A percentile compares a stretch with the other conserved stretches of the same genome.
phyloP scores from a whole-genome alignment of 495 filamentous ascomycete species.

The Aspergillus funiculosus region DNA sequence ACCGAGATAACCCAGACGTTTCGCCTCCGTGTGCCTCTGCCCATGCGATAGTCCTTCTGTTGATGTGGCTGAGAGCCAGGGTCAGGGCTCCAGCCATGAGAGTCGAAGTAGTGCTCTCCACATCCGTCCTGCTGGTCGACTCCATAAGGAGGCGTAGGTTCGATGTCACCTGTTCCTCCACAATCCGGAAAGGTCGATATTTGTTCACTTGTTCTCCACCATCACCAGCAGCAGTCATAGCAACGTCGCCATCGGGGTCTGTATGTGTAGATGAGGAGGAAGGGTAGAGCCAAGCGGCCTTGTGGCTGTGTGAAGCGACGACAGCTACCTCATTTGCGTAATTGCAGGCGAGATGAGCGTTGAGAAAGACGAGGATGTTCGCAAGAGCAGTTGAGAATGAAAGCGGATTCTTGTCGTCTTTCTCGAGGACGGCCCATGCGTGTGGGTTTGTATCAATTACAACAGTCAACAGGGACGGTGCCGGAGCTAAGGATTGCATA shows the following conservation, averaged over 20 bases:
- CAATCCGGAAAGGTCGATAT: slow-evolving; percentile 81
- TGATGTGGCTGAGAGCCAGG: slow-evolving; percentile 81
- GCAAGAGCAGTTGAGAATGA: slow-evolving; percentile 78
- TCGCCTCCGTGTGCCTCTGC: slow-evolving; percentile 42
- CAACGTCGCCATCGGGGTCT: slow-evolving; percentile 34
- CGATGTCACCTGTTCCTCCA: slow-evolving; percentile 70
- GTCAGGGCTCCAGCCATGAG: slow-evolving; percentile 89
- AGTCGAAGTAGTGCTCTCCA: slow-evolving; percentile 60
- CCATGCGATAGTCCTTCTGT: slow-evolving; percentile 51
- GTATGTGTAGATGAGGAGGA: slow-evolving; percentile 13
- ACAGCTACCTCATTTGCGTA: slow-evolving; percentile 88
- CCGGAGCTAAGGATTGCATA: slow-evolving; percentile 46
- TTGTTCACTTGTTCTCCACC: slow-evolving; percentile 62
- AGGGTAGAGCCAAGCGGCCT: slow-evolving; percentile 86
- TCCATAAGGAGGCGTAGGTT: slow-evolving; percentile 65
- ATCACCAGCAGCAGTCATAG: slow-evolving; percentile 19
- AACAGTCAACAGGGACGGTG: slow-evolving; percentile 83
- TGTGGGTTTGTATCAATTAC: slow-evolving; percentile 95
- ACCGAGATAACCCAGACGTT: slow-evolving; percentile 19
- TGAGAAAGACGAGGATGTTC: slow-evolving; percentile 91
- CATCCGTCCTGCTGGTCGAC: slow-evolving; percentile 53
- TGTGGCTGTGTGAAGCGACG: slow-evolving; percentile 80
- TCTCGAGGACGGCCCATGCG: slow-evolving; percentile 73
- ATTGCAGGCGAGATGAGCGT: slow-evolving; percentile 88
- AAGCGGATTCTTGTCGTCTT: slow-evolving; percentile 56